A percentile compares a stretch with the other conserved stretches of the same genome.
Evolutionary conservation across 306 rosid species (phyloP).

Genomic region (Trifolium fragiferum): DNA sequence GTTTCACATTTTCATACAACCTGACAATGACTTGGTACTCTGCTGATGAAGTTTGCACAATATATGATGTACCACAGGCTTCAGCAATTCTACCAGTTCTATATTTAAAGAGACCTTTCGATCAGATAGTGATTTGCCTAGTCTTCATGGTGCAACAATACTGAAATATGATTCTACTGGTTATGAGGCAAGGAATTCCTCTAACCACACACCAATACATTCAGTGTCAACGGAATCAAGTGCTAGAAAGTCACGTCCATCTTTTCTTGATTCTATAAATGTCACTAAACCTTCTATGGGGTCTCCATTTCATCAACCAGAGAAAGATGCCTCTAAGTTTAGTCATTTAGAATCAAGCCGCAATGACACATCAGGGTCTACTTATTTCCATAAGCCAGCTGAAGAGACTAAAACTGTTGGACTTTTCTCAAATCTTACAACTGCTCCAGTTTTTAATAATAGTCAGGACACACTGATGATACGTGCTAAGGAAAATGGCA

Average conservation of each 20-base stretch:
- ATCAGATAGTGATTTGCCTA: constrained; percentile 46
- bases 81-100: constrained; percentile 49
- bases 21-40: constrained; percentile 30
- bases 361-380: constrained; percentile 48
- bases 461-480: constrained; percentile 47
- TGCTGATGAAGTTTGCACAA: constrained; percentile 52
- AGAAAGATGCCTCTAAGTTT: constrained; percentile 52
- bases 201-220: constrained; percentile 52
- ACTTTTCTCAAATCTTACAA: constrained; percentile 47
- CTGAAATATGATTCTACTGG: constrained; percentile 55
- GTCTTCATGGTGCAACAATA: constrained; percentile 44
- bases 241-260: constrained; percentile 79
- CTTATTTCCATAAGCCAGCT: constrained; percentile 53
- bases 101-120: constrained; percentile 50
- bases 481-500: constrained; percentile 55
- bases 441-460: constrained; percentile 47
- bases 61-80: constrained; percentile 44
- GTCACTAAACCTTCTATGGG: constrained; percentile 61
- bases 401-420: constrained; percentile 50
- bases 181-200: constrained; percentile 53
- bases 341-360: constrained; percentile 50
- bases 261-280: constrained; percentile 85
- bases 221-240: constrained; percentile 60
- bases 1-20: constrained; percentile 34
- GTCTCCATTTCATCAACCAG: constrained; percentile 53